These are phyloP conservation scores for Xerocomellus dryophilus DNA, from an alignment of 768 basidiomycete species.

Conservation along the genomic window DNA sequence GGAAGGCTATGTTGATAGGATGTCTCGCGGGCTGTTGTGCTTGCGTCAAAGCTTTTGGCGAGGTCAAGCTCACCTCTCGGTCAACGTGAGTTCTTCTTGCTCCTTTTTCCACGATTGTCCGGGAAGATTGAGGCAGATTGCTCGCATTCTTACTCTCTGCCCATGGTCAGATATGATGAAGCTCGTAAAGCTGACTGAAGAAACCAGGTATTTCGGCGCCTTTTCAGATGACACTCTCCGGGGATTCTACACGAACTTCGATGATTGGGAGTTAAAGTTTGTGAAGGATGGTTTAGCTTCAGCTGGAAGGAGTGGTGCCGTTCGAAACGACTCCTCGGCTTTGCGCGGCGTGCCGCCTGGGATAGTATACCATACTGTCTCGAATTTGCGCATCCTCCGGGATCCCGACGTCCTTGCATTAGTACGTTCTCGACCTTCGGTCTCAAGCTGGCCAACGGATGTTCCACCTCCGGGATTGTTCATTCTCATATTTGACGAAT, in stretches of 20 bases:
- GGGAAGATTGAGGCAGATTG: slow-evolving; percentile 7
- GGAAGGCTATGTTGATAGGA: slow-evolving; percentile 54
- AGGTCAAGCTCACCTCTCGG: slow-evolving; percentile 60
- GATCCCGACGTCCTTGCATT: slow-evolving; percentile 44
- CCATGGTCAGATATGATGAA: slow-evolving; percentile 1
- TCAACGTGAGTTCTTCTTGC: slow-evolving; percentile 58
- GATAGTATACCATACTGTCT: slow-evolving; percentile 58
- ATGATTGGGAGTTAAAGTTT: slow-evolving; percentile 59
- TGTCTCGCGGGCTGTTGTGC: slow-evolving; percentile 63
- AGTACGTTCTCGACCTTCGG: slow-evolving; percentile 25
- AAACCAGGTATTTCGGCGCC: slow-evolving; percentile 67
- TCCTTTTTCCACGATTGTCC: neutral
- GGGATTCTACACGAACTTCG: slow-evolving; percentile 60
- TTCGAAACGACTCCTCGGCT: slow-evolving; percentile 19
- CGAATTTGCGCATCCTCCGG: slow-evolving; percentile 56
- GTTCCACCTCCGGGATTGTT: slow-evolving; percentile 61
- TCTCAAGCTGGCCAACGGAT: slow-evolving; percentile 52
- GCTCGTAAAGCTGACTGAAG: slow-evolving; percentile 13
- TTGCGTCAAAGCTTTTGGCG: slow-evolving; percentile 68
- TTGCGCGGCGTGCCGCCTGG: slow-evolving; percentile 48
- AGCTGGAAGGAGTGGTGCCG: slow-evolving; percentile 20
- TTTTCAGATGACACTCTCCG: slow-evolving; percentile 50
- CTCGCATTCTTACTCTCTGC: slow-evolving; percentile 8
- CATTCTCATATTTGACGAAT: slow-evolving; percentile 52
- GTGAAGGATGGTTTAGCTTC: slow-evolving; percentile 48